phyloP scores from a whole-genome alignment of 1,139 yeast genomes.

The Zygosaccharomyces pseudobailii region DNA sequence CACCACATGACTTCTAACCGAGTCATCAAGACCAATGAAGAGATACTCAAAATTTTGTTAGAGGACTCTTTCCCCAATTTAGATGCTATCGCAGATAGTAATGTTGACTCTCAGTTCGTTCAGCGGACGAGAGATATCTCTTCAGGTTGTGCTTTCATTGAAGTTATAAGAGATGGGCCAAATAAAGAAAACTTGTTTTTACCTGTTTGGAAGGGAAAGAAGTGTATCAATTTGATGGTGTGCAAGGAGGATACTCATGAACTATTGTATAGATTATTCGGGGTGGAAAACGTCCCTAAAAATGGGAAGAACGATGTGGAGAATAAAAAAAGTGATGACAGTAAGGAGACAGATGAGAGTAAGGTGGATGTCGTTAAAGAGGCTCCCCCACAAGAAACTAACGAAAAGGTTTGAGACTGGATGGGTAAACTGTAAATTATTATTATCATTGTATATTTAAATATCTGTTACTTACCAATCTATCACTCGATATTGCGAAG shows the following conservation, averaged over 20 bases:
- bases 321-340: slow-evolving; percentile 16
- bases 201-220: slow-evolving; percentile 90
- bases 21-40: slow-evolving; percentile 48
- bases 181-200: slow-evolving; percentile 62
- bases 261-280: slow-evolving; percentile 75
- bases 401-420: neutral
- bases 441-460: neutral
- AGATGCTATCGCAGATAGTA: slow-evolving; percentile 45
- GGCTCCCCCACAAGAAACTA: neutral
- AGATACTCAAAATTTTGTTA: slow-evolving; percentile 61
- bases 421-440: neutral
- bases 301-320: slow-evolving; percentile 27
- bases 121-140: slow-evolving; percentile 46
- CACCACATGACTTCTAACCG: slow-evolving; percentile 54
- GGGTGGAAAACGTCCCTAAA: slow-evolving; percentile 59
- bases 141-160: slow-evolving; percentile 86
- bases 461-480: neutral
- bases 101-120: slow-evolving; percentile 56
- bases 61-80: slow-evolving; percentile 80
- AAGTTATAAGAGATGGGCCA: slow-evolving; percentile 53
- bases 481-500: neutral
- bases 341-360: neutral
- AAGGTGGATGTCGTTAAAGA: neutral
- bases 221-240: slow-evolving; percentile 86
- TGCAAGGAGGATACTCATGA: slow-evolving; percentile 91